Evolutionary conservation across 768 basidiomycete genomes (phyloP), one percentile per base, ranked within the genome.

Genomic region (Amyloporia xantha): DNA sequence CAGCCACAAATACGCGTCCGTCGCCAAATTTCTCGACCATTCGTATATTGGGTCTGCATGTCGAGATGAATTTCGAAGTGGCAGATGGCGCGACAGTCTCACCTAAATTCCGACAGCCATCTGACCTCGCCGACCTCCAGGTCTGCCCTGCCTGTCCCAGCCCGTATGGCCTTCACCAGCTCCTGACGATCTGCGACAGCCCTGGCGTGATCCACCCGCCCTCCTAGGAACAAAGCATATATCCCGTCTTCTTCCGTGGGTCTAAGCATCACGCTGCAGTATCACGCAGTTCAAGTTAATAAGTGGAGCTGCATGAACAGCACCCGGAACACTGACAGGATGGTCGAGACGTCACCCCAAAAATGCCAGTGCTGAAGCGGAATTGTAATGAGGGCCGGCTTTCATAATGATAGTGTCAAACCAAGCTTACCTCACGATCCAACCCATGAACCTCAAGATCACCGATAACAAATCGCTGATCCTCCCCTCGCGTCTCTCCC

Each of bases 1-100:
- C 78, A 20, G 61, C 70, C 2, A 56, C 39, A 49, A 77, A 77
- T 6, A 71, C 72, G 17, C 73, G 63, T 1, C 74, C 74, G 4
- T 54, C 48, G 19, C 62, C 54, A 52, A 77, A 71, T 17, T 57
- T 65, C 28, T 76, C 55, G 0, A 68, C 70, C 72, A 77, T 73
- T 11, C 77, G 66, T 23, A 77, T 68, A 54, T 76, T 76, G 1
- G 74, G 69, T 23, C 76, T 72, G 40, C 26, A n/a, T n/a, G n/a
- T n/a, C n/a, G n/a, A n/a, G n/a, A n/a, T n/a, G n/a, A n/a, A n/a
- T n/a, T n/a, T n/a, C n/a, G n/a, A n/a, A n/a, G n/a, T n/a, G n/a
- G n/a, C n/a, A n/a, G n/a, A n/a, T n/a, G n/a, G n/a, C n/a, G n/a
- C n/a, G n/a, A n/a, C n/a, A n/a, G n/a, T n/a, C n/a, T 26, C 23